Conservation (phyloP, 2,329 filamentous ascomycete genomes). For the Aspergillus neoniger region DNA sequence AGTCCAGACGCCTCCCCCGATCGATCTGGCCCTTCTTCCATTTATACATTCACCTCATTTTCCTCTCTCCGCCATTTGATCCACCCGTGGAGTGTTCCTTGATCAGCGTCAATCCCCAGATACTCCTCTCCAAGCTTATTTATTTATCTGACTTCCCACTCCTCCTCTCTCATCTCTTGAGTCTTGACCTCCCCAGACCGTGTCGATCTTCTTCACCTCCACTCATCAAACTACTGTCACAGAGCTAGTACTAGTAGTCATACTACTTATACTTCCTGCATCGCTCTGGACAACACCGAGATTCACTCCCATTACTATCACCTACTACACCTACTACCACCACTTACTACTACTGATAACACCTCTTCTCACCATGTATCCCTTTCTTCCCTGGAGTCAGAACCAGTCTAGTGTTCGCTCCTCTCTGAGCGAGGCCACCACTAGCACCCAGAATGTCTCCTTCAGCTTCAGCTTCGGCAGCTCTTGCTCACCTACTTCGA, state of each 20-base stretch:
- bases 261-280: background rate
- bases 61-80: conserved; percentile 13
- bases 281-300: background rate
- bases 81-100: conserved; percentile 8
- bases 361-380: conserved; percentile 19
- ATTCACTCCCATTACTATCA: background rate
- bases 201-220: conserved; percentile 4
- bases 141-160: conserved; percentile 12
- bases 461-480: conserved; percentile 33
- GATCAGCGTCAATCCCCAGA: background rate
- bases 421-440: conserved; percentile 24
- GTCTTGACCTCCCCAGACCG: background rate
- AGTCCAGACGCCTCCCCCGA: conserved; percentile 27
- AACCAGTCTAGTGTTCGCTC: conserved; percentile 25
- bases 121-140: conserved; percentile 2
- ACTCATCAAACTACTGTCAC: background rate
- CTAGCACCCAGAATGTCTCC: conserved; percentile 19
- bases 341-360: conserved; percentile 6
- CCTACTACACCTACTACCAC: background rate
- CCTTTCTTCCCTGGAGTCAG: conserved; percentile 26
- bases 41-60: conserved; percentile 12
- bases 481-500: conserved; percentile 26
- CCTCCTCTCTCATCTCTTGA: background rate
- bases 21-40: conserved; percentile 25
- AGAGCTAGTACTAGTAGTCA: background rate